These are phyloP conservation scores for Arabidopsis hybrid DNA, from an alignment of 441 rosid species.

Conservation along the genomic window DNA sequence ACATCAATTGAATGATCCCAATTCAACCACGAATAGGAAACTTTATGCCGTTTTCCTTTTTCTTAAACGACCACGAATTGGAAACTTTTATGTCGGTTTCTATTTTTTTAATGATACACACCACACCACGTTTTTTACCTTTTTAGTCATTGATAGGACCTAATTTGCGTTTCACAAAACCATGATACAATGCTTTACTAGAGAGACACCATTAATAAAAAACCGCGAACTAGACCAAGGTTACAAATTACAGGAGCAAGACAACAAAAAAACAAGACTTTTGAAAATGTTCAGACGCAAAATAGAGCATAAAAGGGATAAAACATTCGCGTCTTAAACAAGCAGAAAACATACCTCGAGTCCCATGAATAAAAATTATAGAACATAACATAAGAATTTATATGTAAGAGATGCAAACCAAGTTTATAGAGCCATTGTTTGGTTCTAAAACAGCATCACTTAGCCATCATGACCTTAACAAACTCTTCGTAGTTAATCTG, in stretches of 20 bases:
- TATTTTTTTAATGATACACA: too few species aligned
- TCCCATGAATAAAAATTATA: slow-evolving; percentile 33
- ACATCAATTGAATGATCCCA: too few species aligned
- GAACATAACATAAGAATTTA: slow-evolving; percentile 38
- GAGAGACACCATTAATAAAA: too few species aligned
- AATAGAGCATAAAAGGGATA: slow-evolving; percentile 32
- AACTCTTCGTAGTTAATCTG: slow-evolving; percentile 84
- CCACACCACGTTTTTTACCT: too few species aligned
- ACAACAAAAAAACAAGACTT: neutral
- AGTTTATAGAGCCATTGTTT: neutral
- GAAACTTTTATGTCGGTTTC: too few species aligned
- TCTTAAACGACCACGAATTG: too few species aligned
- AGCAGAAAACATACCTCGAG: slow-evolving; percentile 19
- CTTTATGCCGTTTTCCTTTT: too few species aligned
- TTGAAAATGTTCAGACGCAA: slow-evolving; percentile 22
- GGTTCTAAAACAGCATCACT: slow-evolving; percentile 45
- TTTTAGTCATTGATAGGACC: too few species aligned
- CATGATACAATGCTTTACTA: too few species aligned
- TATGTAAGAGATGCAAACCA: slow-evolving; percentile 30
- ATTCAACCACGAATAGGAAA: too few species aligned
- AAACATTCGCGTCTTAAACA: slow-evolving; percentile 31
- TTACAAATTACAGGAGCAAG: neutral
- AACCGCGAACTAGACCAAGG: too few species aligned
- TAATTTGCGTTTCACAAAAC: too few species aligned
- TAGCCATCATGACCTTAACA: slow-evolving; percentile 87